Conservation (phyloP, 78 protist species). For the Dictyostelium capitatum region DNA sequence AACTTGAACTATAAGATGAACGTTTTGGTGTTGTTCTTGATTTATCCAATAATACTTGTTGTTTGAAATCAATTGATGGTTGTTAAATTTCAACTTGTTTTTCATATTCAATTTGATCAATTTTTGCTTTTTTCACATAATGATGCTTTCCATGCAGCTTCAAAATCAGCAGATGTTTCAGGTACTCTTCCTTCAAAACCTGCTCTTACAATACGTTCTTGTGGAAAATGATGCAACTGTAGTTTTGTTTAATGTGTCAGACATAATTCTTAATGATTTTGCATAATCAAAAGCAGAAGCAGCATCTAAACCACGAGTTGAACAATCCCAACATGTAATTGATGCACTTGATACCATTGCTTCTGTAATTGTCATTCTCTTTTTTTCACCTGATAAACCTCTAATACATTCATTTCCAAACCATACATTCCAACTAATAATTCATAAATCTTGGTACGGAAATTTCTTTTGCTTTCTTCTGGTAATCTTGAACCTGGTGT, state of each 20-base stretch:
- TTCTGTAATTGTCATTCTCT: constrained; percentile 76
- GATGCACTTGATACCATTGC: constrained; percentile 82
- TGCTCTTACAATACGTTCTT: constrained; percentile 51
- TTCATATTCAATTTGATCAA: constrained; percentile 31
- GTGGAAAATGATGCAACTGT: constrained; percentile 75
- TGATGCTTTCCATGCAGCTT: constrained; percentile 44
- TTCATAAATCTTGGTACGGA: constrained; percentile 27
- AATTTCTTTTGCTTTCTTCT: constrained; percentile 35
- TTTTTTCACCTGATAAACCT: constrained; percentile 68
- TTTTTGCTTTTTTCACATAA: not conserved
- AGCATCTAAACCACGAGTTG: constrained; percentile 85
- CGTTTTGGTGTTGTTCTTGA: constrained; percentile 34
- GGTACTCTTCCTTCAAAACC: constrained; percentile 67
- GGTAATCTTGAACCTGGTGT: constrained; percentile 27
- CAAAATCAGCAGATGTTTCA: constrained; percentile 55
- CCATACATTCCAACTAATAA: constrained; percentile 55
- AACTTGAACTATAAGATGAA: constrained; percentile 43
- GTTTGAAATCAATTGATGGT: constrained; percentile 18
- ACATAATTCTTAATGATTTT: constrained; percentile 78
- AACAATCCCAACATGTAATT: constrained; percentile 82
- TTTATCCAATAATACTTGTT: constrained; percentile 31
- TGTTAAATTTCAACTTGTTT: constrained; percentile 22
- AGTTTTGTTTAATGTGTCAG: constrained; percentile 66
- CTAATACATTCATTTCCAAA: too few relatives aligned
- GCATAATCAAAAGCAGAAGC: constrained; percentile 85